Percentiles rank a stretch among this genome's conserved stretches.
These are phyloP conservation scores for Lyophyllum atratum DNA, from an alignment of 768 basidiomycete genomes.

Conservation along the genomic window DNA sequence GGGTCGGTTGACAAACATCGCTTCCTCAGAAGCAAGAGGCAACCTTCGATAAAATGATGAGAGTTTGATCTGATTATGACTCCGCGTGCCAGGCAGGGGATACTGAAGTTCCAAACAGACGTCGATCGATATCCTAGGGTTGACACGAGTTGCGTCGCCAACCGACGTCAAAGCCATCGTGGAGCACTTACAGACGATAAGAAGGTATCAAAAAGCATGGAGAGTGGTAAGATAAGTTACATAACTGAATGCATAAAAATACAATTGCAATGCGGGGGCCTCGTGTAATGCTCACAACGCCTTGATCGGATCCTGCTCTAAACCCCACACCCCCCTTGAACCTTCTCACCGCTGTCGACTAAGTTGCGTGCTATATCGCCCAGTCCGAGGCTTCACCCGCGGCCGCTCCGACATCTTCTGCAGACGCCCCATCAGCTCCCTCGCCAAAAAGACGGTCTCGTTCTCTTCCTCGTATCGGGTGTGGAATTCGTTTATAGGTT, in stretches of 20 bases:
- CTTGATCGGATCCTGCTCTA: neutral
- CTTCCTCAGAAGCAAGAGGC: neutral
- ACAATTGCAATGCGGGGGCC: constrained; percentile 22
- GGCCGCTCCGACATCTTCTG: constrained; percentile 38
- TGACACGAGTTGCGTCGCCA: no score
- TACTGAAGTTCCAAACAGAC: no score
- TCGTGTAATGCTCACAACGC: neutral
- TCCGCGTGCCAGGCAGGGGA: no score
- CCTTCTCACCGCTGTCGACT: constrained; percentile 22
- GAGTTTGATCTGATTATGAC: no score
- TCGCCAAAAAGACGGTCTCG: constrained; percentile 60
- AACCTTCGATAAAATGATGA: neutral
- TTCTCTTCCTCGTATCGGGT: constrained; percentile 60
- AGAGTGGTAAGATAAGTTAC: constrained; percentile 8
- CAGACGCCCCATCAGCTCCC: constrained; percentile 47
- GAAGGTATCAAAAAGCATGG: neutral
- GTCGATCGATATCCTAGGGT: no score
- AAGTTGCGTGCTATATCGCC: constrained; percentile 24
- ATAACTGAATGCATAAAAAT: constrained; percentile 27
- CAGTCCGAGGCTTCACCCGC: constrained; percentile 16
- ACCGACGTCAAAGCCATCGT: no score
- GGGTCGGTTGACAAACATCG: neutral
- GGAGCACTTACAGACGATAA: neutral
- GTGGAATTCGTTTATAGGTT: constrained; percentile 47
- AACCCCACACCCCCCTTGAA: neutral